Evolutionary conservation across 148 eudicot genomes (phyloP), one percentile per base, ranked within the genome.

Genomic region (Amaranthus hypochondriacus): DNA sequence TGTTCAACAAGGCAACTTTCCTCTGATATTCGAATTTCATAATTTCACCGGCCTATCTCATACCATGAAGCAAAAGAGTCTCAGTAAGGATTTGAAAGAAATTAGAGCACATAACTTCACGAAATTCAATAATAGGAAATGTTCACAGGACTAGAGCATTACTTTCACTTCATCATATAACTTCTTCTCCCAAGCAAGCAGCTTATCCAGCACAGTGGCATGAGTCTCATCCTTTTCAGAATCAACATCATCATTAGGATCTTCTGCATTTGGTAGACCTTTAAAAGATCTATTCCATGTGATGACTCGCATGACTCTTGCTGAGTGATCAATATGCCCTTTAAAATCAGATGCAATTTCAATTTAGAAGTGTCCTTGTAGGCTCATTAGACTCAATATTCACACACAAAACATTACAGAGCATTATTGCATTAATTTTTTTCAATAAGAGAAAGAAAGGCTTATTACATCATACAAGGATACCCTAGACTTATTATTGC

Each of bases 151-250:
- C 57, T 14, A 48, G n/a, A 56, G 15, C 55, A 54, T 74, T 83
- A 95, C 99, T 85, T 92, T 95, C 58, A 92, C 96, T 92, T 95
- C 99, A 79, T 95, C 96, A 74, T 86, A 95, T 57, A 95, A 85
- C 85, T 95, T 95, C 76, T 95, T 92, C 85, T 95, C 99, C 99
- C 99, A 95, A 43, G 99, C 99, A 73, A 92, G 86, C 87, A 95
- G 83, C 77, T 92, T 95, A 82, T 95, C 99, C 78, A 95, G 79
- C 68, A 92, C 94, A 0, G 96, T 90, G 61, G 99, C 97, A 83
- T 90, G 99, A 70, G 97, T 92, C 77, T 95, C 98, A 75, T 89
- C 79, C 83, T 92, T 91, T 82, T 95, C 99, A 28, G 88, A 86
- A 75, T 95, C 91, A 67, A 87, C 79, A 70, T 90, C 91, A 70